A percentile compares a stretch with the other conserved stretches of the same genome.
These are phyloP conservation scores for Melastoma candidum DNA, from an alignment of 441 rosid species.

Conservation along the genomic window DNA sequence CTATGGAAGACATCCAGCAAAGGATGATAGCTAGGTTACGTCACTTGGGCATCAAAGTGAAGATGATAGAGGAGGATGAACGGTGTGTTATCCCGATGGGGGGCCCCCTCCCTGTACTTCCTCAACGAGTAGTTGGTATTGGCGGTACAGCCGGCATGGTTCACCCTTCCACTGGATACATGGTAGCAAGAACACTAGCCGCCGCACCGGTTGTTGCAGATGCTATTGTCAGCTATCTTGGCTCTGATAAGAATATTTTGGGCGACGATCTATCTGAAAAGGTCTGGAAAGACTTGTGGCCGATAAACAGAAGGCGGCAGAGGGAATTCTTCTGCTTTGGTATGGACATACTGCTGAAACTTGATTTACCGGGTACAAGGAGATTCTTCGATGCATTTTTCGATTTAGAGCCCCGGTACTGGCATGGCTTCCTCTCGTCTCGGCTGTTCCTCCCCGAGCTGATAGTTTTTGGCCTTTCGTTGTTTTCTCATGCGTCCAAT, in stretches of 20 bases:
- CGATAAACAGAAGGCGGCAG: conserved; percentile 77
- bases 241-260: conserved; percentile 27
- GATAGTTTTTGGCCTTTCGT: conserved; percentile 63
- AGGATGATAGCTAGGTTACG: conserved; percentile 86
- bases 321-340: conserved; percentile 98
- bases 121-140: conserved; percentile 87
- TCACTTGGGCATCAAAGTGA: conserved; percentile 76
- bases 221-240: conserved; percentile 60
- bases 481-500: conserved; percentile 76
- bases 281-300: conserved; percentile 96
- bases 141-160: conserved; percentile 98
- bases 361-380: conserved; percentile 66
- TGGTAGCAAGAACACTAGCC: conserved; percentile 98
- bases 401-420: conserved; percentile 75
- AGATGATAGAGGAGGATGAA: conserved; percentile 84
- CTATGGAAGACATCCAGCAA: conserved; percentile 77
- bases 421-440: conserved; percentile 97
- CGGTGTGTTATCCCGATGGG: conserved; percentile 94
- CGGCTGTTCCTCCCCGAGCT: conserved; percentile 79
- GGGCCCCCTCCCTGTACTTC: conserved; percentile 87
- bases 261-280: conserved; percentile 59
- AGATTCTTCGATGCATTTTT: conserved; percentile 90
- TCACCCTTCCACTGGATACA: conserved; percentile 95
- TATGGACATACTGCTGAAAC: conserved; percentile 85
- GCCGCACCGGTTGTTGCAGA: conserved; percentile 89